phyloP scores from a whole-genome alignment of 106 monocot species.

The Dendrobium nobile region DNA sequence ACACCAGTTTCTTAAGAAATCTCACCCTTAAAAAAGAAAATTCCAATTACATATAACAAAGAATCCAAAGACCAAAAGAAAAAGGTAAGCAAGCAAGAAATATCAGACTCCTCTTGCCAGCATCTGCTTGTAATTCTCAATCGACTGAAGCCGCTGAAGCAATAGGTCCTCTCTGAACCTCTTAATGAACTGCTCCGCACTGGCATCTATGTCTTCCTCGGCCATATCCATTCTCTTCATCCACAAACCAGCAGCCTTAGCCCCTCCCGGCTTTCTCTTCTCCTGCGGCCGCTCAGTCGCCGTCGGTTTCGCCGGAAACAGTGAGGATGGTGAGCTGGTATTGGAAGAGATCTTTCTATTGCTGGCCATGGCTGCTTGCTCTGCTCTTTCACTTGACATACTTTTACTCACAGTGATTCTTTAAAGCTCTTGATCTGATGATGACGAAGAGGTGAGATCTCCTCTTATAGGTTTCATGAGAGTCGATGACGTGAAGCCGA shows the following conservation, averaged over 20 bases:
- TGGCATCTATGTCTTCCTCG: conserved; percentile 23
- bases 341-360: not conserved
- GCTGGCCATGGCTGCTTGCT: not conserved
- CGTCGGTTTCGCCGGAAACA: not conserved
- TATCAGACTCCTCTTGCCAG: conserved; percentile 25
- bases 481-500: not conserved
- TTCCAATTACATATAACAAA: not conserved
- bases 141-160: conserved; percentile 33
- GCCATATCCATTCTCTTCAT: not conserved
- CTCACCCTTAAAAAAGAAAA: not conserved
- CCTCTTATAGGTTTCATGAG: not conserved
- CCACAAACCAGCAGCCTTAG: not conserved
- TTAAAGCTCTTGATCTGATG: not conserved
- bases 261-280: not conserved
- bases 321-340: too few species aligned
- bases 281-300: not conserved
- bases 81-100: not conserved
- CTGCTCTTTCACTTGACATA: not conserved
- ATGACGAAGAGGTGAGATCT: not conserved
- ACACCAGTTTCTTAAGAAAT: too few species aligned
- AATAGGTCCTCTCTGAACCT: conserved; percentile 26
- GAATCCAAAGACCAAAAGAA: not conserved
- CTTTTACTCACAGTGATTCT: too few species aligned
- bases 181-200: conserved; percentile 34
- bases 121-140: conserved; percentile 42